Evolutionary conservation across 2,329 filamentous ascomycete genomes (phyloP), one percentile per base, ranked within the genome.

Genomic region (Helminthosporium solani): DNA sequence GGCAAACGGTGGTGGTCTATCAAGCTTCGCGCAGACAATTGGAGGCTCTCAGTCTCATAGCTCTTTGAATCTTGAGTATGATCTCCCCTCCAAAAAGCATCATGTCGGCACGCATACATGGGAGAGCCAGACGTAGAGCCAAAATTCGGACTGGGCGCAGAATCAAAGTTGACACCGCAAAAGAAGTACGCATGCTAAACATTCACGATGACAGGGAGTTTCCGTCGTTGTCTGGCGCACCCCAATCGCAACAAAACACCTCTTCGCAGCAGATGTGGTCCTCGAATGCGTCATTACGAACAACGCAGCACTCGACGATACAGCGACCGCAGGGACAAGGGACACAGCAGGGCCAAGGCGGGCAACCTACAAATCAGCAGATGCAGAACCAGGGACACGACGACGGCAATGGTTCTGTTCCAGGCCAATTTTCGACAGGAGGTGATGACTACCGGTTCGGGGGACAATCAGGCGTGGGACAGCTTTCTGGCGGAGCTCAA

Each of bases 371-470:
- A 33, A 74, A 71, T 46, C 70, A 70, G 47, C 70, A 70, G 46
- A 62, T 73, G 19, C 77, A 77, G 56, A 71, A 68, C 31, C 67
- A 65, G 27, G 53, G 54, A 34, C 67, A 65, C 30, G 70, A 72
- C 15, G 72, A 72, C 44, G 67, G 70, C 44, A 30, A 44, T 2
- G 42, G 51, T 14, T 48, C 58, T 12, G 67, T 73, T 8, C 79
- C 73, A 25, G 66, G 74, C 12, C 78, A 79, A 49, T 80, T 80
- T 52, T 71, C 75, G 39, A 74, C 73, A 42, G 75, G 73, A 37
- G 72, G 74, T 47, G 79, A 78, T 58, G 78, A 81, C 50, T 82
- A 80, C 55, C 74, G 80, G 30, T 81, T 78, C 56, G 80, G 80
- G 31, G 77, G 75, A 27, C 78, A 81, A 60, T 73, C 72, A 38